Conservation (phyloP, 2,329 filamentous ascomycete genomes). For the Stachybotrys elegans region DNA sequence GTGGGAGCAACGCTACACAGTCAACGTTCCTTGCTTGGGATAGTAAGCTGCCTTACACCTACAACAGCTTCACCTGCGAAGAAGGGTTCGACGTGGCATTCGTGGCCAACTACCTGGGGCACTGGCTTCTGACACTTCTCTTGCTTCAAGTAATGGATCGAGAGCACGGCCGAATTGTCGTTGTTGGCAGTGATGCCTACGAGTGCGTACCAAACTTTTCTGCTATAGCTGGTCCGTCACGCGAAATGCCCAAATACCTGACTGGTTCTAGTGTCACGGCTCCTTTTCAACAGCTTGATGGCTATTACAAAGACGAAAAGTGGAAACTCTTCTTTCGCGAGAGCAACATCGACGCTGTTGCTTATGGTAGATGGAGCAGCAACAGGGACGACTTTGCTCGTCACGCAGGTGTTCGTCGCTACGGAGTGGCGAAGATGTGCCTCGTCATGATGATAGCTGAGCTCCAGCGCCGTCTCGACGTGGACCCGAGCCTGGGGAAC, state of each 20-base stretch:
- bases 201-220: slow-evolving; percentile 19
- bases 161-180: slow-evolving; percentile 19
- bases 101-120: slow-evolving; percentile 27
- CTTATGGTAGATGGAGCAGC: slow-evolving; percentile 27
- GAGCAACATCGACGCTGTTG: slow-evolving; percentile 16
- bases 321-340: slow-evolving; percentile 10
- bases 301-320: slow-evolving; percentile 6
- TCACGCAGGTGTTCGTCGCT: slow-evolving; percentile 26
- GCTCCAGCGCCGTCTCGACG: slow-evolving; percentile 24
- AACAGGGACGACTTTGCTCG: slow-evolving; percentile 19
- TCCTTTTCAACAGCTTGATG: slow-evolving; percentile 14
- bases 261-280: slow-evolving; percentile 10
- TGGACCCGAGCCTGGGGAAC: slow-evolving; percentile 25
- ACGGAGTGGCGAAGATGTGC: slow-evolving; percentile 33
- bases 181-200: slow-evolving; percentile 26
- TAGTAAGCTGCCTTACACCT: too few species aligned
- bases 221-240: neutral
- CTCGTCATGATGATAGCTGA: slow-evolving; percentile 28
- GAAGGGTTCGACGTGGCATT: slow-evolving; percentile 26
- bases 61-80: too few species aligned
- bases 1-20: too few species aligned
- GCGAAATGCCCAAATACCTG: neutral
- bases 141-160: slow-evolving; percentile 27
- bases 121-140: slow-evolving; percentile 22
- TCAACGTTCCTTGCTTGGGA: too few species aligned